A percentile compares a stretch with the other conserved stretches of the same genome.
These are phyloP conservation scores for Onygena corvina DNA, from an alignment of 2,329 filamentous ascomycete species.

Conservation along the genomic window DNA sequence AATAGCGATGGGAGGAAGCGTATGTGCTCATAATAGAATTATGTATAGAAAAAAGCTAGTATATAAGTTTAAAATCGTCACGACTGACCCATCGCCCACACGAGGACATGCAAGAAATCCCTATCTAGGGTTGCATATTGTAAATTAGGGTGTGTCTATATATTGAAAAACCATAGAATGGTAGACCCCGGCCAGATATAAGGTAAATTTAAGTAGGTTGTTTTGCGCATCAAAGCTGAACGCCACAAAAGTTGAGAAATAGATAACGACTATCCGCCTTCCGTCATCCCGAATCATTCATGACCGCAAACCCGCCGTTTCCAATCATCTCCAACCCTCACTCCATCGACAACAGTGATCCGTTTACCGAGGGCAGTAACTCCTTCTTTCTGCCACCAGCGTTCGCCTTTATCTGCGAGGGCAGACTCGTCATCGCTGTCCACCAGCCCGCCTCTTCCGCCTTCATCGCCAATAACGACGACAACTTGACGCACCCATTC, in stretches of 20 bases:
- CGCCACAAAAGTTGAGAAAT: not conserved
- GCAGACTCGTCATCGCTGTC: constrained; percentile 57
- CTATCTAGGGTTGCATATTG: too few species aligned
- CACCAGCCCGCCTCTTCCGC: constrained; percentile 59
- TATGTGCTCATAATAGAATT: not conserved
- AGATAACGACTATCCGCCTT: not conserved
- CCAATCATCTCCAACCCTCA: constrained; percentile 78
- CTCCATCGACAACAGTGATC: constrained; percentile 74
- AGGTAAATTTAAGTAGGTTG: too few species aligned
- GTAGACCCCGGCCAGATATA: too few species aligned
- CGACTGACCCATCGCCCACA: too few species aligned
- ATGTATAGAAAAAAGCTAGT: not conserved
- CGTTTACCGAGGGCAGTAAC: constrained; percentile 77
- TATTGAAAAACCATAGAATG: too few species aligned
- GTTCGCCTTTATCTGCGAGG: constrained; percentile 27
- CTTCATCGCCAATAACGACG: constrained; percentile 46
- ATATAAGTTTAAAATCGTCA: too few species aligned
- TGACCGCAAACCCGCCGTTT: constrained; percentile 59
- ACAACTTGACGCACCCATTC: constrained; percentile 52
- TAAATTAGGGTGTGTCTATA: too few species aligned
- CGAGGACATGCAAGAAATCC: too few species aligned
- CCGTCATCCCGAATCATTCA: constrained; percentile 29
- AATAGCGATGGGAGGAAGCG: too few species aligned
- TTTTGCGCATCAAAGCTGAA: constrained; percentile 7
- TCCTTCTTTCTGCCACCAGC: constrained; percentile 57